Base-by-base conservation (phyloP, 352 stramenopile genomes). In the Phytophthora nicotianae region DNA sequence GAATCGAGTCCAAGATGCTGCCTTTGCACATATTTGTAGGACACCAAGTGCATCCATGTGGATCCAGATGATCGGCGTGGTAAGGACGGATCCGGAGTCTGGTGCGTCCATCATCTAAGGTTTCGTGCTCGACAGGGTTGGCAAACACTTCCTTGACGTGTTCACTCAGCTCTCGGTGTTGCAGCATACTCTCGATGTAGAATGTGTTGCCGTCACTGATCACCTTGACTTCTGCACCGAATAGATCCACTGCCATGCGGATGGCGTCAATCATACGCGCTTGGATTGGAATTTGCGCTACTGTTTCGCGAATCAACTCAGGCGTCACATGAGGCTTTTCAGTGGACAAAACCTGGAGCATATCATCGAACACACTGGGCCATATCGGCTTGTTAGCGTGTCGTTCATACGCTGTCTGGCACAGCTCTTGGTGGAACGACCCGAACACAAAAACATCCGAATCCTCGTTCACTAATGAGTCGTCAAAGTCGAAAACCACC, bases 1-100 rank as follows among this genome's bases (percentile, higher is more conserved):
- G 77, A 62, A 94, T 78, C 0, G 58, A 56, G n/a, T 91, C 78
- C 33, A 94, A 51, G 16, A 92, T 89, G 47, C 23, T 47, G 54
- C 81, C 85, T 63, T 94, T 94, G 73, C 86, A 94, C 80, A 91
- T 90, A 60, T 92, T 90, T 19, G 69, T 55, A 2, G 83, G 83
- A n/a, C 86, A 94, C 48, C 68, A 62, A 2, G 42, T 10, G 50
- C 86, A 94, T 3, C 68, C 74, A 27, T 89, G 83, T 0, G 78
- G 76, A 37, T 68, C 41, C 10, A 75, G 19, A 11, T 71, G 41
- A 4, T 74, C 66, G 5, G 81, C 37, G 35, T 94, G 81, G 47
- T 77, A 91, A 13, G 80, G 78, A 40, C 50, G 38, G 17, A 94
- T 79, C 11, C 72, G 73, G 33, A 92, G 63, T 13, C 72, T 70